Base-by-base conservation (phyloP, 2,329 filamentous ascomycete species). In the Cryphonectria japonica region DNA sequence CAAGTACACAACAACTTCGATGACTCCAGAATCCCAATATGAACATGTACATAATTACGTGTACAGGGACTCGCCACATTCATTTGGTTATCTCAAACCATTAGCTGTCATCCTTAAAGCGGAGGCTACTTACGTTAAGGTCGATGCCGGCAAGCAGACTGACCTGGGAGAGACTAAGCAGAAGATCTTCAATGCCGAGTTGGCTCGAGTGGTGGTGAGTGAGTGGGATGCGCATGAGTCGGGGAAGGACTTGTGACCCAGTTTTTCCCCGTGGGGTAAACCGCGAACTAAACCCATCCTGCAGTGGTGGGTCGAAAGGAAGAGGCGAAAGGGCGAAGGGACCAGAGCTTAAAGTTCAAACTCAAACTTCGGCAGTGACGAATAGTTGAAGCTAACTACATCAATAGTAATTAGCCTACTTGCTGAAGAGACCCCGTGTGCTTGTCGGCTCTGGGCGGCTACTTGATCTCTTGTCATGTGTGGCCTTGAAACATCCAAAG, bases 201-300 rank as follows among this genome's bases (percentile, higher is more conserved):
- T 11, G 26, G 26, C 26, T 26, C 26, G 26, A 26, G 26, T 26
- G 26, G 26, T 26, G 26, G 26, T 26, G 26, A 26, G 26, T 19
- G 29, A 29, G 29, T 57, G 52, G 13, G 26, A 32, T 13, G 46
- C 19, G 46, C 46, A n/a, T 26, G 52, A 29, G 9, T 32, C 4
- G 26, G n/a, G 9, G 22, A n/a, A 26, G 13, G 41, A 34, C 37
- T 8, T 2, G 19, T 50, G 41, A 32, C 41, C 62, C 62, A 52
- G 62, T 32, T 65, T 46, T 65, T 13, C 62, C 62, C 62, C 62
- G 22, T 37, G 62, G 62, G 62, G 41, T 34, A 34, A 9, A 59
- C 54, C 7, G 29, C 54, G 14, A 50, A 59, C 54, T 34, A 59
- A 29, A 6, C 54, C 54, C 52, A n/a, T 13, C 39, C 9, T 39